These are phyloP conservation scores for Verticillium longisporum DNA, from an alignment of 2,329 filamentous ascomycete species.

Conservation along the genomic window DNA sequence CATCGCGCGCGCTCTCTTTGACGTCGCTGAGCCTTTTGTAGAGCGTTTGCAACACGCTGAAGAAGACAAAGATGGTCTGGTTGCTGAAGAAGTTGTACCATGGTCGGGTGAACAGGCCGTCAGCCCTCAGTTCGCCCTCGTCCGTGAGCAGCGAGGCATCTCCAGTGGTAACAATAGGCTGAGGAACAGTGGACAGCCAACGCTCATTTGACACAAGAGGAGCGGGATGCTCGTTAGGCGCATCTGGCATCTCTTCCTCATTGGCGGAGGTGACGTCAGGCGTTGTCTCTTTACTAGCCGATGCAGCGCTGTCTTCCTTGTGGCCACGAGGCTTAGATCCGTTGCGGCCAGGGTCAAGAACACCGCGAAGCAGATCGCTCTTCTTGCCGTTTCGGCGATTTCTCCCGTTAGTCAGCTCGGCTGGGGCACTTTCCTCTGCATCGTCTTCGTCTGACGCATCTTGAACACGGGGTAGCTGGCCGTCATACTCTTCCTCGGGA, in stretches of 20 bases:
- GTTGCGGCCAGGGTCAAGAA: slow-evolving; percentile 71
- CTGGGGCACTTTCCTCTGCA: slow-evolving; percentile 62
- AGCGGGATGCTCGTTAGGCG: slow-evolving; percentile 46
- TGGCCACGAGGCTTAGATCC: slow-evolving; percentile 63
- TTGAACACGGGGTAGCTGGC: slow-evolving; percentile 61
- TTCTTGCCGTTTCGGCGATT: slow-evolving; percentile 69
- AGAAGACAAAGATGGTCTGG: slow-evolving; percentile 86
- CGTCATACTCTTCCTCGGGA: slow-evolving; percentile 60
- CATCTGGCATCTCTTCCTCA: slow-evolving; percentile 68
- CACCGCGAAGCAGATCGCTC: slow-evolving; percentile 74
- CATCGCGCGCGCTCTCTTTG: slow-evolving; percentile 70
- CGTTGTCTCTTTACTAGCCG: slow-evolving; percentile 80
- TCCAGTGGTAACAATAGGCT: slow-evolving; percentile 44
- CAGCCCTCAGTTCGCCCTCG: slow-evolving; percentile 61
- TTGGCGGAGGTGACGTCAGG: slow-evolving; percentile 73
- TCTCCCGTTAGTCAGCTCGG: slow-evolving; percentile 64
- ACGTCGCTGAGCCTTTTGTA: slow-evolving; percentile 79
- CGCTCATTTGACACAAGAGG: slow-evolving; percentile 59
- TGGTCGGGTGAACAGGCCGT: slow-evolving; percentile 73
- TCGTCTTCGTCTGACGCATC: slow-evolving; percentile 71
- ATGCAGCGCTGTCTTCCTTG: slow-evolving; percentile 72
- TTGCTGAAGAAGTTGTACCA: slow-evolving; percentile 91
- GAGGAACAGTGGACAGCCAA: slow-evolving; percentile 57
- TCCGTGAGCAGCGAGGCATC: slow-evolving; percentile 50
- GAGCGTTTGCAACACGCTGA: slow-evolving; percentile 86